Evolutionary conservation across 148 eudicot genomes (phyloP).

Genomic region (Fagopyrum homotropicum): DNA sequence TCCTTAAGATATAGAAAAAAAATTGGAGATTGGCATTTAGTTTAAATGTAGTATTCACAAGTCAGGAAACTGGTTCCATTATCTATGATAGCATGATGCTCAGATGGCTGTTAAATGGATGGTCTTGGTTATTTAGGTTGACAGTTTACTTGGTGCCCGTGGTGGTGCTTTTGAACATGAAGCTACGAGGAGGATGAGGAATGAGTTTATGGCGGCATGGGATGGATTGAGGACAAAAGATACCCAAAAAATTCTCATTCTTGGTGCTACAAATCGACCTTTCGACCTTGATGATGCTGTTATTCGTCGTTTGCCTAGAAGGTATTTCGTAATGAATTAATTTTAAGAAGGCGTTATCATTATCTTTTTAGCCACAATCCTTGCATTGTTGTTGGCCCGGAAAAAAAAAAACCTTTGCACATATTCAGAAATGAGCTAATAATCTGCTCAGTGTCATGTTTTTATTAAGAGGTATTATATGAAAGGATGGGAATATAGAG

Average conservation of each 20-base stretch:
- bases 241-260: conserved; percentile 84
- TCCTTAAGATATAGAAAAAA: background rate
- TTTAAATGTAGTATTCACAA: background rate
- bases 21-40: background rate
- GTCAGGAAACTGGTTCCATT: background rate
- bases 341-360: background rate
- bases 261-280: conserved; percentile 98
- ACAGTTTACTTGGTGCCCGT: conserved; percentile 99
- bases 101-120: background rate
- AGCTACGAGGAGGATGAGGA: conserved; percentile 97
- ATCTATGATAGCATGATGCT: too few relatives aligned
- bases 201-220: conserved; percentile 99
- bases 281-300: conserved; percentile 99
- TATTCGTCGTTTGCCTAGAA: conserved; percentile 89
- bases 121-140: conserved; percentile 45
- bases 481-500: background rate
- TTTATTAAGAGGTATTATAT: background rate
- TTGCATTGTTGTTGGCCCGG: background rate
- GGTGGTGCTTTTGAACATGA: conserved; percentile 97
- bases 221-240: conserved; percentile 98
- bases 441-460: background rate
- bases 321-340: conserved; percentile 28
- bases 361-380: background rate
- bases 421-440: background rate
- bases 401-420: background rate